A percentile compares a stretch with the other conserved stretches of the same genome.
Evolutionary conservation across 768 basidiomycete species (phyloP).

Genomic region (Suillus occidentalis): DNA sequence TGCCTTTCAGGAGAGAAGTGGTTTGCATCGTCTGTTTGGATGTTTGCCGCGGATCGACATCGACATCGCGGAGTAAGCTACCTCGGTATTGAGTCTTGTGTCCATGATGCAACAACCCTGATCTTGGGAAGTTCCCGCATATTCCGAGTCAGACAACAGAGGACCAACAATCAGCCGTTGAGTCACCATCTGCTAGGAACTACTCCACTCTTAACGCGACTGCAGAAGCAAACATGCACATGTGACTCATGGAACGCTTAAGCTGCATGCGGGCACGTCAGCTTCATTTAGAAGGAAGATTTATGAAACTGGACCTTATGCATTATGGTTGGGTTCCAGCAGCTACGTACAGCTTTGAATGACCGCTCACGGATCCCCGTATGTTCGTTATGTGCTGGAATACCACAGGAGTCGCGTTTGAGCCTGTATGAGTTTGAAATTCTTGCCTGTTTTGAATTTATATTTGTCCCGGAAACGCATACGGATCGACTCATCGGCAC

Average conservation of each 20-base stretch:
- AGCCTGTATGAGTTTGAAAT: not conserved
- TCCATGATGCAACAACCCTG: constrained; percentile 61
- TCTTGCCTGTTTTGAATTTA: not conserved
- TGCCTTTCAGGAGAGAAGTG: constrained; percentile 45
- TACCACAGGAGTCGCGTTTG: constrained; percentile 30
- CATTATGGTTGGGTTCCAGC: not conserved
- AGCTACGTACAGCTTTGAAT: not conserved
- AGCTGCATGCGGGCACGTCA: constrained; percentile 69
- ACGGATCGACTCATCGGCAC: not conserved
- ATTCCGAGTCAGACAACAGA: not conserved
- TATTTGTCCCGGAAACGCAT: not conserved
- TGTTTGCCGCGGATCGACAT: not conserved
- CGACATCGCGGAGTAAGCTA: constrained; percentile 58
- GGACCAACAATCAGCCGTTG: constrained; percentile 47
- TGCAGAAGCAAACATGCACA: constrained; percentile 41
- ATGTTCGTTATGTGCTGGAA: constrained; percentile 57
- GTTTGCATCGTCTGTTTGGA: not conserved
- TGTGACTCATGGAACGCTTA: constrained; percentile 55
- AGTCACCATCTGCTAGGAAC: constrained; percentile 70
- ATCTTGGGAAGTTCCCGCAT: constrained; percentile 33
- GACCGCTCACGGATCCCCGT: constrained; percentile 59
- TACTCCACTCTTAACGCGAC: constrained; percentile 79
- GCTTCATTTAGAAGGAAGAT: not conserved
- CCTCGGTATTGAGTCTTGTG: constrained; percentile 68
- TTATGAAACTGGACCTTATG: not conserved